Evolutionary conservation across 257 asterid genomes (phyloP).

Genomic region (Solanum paucissectum): DNA sequence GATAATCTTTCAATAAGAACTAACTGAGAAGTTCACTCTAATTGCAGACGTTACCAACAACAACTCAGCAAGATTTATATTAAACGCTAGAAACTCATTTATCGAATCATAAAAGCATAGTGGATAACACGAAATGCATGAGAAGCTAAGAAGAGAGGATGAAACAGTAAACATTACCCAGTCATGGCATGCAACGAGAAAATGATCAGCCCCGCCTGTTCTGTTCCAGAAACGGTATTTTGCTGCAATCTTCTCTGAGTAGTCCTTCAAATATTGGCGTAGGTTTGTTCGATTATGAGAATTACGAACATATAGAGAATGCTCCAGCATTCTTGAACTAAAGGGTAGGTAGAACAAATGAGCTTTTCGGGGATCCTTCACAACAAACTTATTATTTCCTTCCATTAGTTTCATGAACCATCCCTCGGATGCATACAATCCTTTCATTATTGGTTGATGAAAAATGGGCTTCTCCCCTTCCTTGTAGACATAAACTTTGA

Average conservation of each 20-base stretch:
- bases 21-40: background rate
- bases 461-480: constrained; percentile 85
- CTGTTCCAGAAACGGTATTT: constrained; percentile 84
- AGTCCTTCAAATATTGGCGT: constrained; percentile 55
- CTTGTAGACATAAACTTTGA: constrained; percentile 60
- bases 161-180: constrained; percentile 48
- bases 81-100: background rate
- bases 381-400: constrained; percentile 50
- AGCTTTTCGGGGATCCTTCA: constrained; percentile 70
- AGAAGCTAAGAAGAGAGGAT: background rate
- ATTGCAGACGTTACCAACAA: background rate
- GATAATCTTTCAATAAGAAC: background rate
- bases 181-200: constrained; percentile 93
- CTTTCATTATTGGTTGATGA: constrained; percentile 74
- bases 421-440: constrained; percentile 87
- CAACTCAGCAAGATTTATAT: background rate
- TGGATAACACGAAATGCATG: background rate
- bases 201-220: constrained; percentile 91
- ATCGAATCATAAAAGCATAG: background rate
- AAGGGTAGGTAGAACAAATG: constrained; percentile 89
- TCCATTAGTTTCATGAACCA: constrained; percentile 98
- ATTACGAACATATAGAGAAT: constrained; percentile 53
- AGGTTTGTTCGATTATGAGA: constrained; percentile 71
- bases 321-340: constrained; percentile 66
- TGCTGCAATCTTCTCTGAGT: constrained; percentile 64